A percentile compares a stretch with the other conserved stretches of the same genome.
phyloP scores from a whole-genome alignment of 2,329 filamentous ascomycete genomes.

The Scedosporium boydii region DNA sequence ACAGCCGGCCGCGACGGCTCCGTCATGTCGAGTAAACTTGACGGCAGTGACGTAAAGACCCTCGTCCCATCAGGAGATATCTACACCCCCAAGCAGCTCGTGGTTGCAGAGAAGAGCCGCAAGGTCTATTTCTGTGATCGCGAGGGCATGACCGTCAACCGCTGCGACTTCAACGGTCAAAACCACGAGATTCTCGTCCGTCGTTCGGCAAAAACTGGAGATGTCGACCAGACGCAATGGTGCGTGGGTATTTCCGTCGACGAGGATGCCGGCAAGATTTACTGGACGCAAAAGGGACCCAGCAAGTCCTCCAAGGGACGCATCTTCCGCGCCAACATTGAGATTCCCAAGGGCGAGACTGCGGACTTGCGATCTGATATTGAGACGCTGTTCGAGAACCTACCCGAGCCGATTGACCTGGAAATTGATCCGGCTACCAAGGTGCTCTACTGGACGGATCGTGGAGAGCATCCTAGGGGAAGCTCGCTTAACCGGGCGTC shows the following conservation, averaged over 20 bases:
- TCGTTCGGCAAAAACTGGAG: constrained; percentile 16
- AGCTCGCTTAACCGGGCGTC: constrained; percentile 38
- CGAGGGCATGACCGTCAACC: constrained; percentile 30
- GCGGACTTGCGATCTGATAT: constrained; percentile 29
- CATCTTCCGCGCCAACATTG: constrained; percentile 40
- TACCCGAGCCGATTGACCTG: constrained; percentile 50
- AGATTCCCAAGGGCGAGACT: constrained; percentile 23
- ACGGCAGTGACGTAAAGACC: constrained; percentile 33
- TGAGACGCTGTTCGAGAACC: constrained; percentile 27
- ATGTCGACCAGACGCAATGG: constrained; percentile 32
- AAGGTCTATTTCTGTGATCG: constrained; percentile 34
- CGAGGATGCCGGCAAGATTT: constrained; percentile 32
- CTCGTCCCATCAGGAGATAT: constrained; percentile 32
- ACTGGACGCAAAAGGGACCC: constrained; percentile 52
- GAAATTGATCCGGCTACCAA: constrained; percentile 37
- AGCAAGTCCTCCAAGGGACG: constrained; percentile 39
- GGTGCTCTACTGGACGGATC: constrained; percentile 50
- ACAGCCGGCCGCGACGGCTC: constrained; percentile 27
- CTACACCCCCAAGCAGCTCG: constrained; percentile 40
- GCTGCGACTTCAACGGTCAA: constrained; percentile 29
- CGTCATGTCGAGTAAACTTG: constrained; percentile 33
- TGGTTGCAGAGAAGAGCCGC: constrained; percentile 15
- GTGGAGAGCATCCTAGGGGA: constrained; percentile 45
- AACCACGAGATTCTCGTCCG: constrained; percentile 28
- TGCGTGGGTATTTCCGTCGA: constrained; percentile 47